Conservation (phyloP, 768 basidiomycete genomes). For the Albatrellus ellisii region DNA sequence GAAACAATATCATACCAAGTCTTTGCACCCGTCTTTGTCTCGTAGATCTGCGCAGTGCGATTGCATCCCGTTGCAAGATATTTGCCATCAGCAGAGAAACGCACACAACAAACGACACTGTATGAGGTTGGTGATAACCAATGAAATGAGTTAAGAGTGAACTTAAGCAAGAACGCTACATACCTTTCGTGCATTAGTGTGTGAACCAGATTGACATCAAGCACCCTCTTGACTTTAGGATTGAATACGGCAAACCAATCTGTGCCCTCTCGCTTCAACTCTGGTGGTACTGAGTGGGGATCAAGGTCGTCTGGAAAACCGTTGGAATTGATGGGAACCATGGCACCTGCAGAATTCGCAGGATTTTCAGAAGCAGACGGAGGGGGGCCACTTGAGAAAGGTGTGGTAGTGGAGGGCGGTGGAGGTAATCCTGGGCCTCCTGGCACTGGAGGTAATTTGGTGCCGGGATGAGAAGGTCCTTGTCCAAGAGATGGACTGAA, state of each 20-base stretch:
- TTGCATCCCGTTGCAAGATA: conserved; percentile 94
- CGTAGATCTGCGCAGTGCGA: conserved; percentile 89
- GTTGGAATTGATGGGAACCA: conserved; percentile 12
- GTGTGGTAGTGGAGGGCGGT: conserved; percentile 12
- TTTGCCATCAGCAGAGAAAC: conserved; percentile 91
- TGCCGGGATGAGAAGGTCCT: conserved; percentile 5
- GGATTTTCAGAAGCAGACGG: background rate
- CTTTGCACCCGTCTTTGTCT: conserved; percentile 76
- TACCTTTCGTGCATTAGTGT: conserved; percentile 88
- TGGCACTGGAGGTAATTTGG: conserved; percentile 7
- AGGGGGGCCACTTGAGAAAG: conserved; percentile 5
- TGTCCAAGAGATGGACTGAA: conserved; percentile 12
- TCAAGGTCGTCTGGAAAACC: conserved; percentile 38
- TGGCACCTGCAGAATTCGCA: conserved; percentile 3
- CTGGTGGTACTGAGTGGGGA: conserved; percentile 32
- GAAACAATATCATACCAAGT: conserved; percentile 48
- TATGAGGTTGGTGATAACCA: background rate
- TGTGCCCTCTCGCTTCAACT: conserved; percentile 57
- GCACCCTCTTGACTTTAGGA: conserved; percentile 58
- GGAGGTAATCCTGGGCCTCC: conserved; percentile 14
- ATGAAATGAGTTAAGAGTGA: background rate
- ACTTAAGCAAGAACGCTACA: conserved; percentile 12
- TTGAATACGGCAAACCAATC: conserved; percentile 92
- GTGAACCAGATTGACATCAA: conserved; percentile 75
- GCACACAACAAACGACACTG: conserved; percentile 81